Base-by-base conservation (phyloP, 495 filamentous ascomycete genomes). In the Bombardia bombarda region DNA sequence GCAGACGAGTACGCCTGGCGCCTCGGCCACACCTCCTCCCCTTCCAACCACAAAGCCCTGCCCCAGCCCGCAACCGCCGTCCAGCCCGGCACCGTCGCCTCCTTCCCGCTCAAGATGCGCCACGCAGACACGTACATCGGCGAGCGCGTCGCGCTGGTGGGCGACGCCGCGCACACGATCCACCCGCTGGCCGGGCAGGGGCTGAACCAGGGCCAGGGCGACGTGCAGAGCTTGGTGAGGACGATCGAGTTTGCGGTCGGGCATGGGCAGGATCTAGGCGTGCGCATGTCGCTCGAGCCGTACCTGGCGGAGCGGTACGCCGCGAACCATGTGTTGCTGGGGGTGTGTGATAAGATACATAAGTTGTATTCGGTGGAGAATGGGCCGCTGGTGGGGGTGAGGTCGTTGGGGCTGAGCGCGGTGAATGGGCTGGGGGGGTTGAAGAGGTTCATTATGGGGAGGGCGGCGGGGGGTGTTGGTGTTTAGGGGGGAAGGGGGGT, bases 151-250 rank as follows among this genome's bases (percentile, higher is more conserved):
- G 92, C 89, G 0, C 76, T 98, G 1, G 77, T 96, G 28, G 92
- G 90, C 38, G 92, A 98, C 53, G 92, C 92, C 3, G 93, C 92
- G 7, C 92, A 98, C 58, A 90, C 88, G 20, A 80, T 94, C 52
- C 92, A 98, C 59, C 92, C 92, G 0, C 78, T 98, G 20, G 92
- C 89, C 1, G 92, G 92, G 4, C 92, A 97, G 59, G 92, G 92
- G 1, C 74, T 98, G 13, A 98, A 98, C 56, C 87, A 93, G 52
- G 92, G 92, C 3, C 79, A 95, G 42, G 87, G 78, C 14, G 92
- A 98, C 58, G 82, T 90, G 1, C 77, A 86, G 40, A 79, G 82
- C 30, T 74, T 98, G 6, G 78, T 78, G 7, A 67, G 68, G 32
- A 82, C 79, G 0, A 82, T 98, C 40, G 76, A 82, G 49, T 81